These are phyloP conservation scores for carrot (Daucus carota) DNA, from an alignment of 129 eudicot species.

Conservation along the genomic window DNA sequence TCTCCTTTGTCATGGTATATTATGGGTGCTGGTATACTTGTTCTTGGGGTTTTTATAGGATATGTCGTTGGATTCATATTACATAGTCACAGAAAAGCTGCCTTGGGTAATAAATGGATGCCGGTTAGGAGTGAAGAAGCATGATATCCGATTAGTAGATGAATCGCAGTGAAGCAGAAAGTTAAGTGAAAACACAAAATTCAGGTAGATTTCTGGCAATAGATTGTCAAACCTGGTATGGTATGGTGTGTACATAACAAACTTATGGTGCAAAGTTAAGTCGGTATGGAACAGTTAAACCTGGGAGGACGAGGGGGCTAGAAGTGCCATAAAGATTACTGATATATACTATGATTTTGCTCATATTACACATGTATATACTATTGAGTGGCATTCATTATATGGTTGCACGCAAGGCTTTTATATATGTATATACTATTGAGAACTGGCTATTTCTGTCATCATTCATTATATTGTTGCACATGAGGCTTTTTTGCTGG, in stretches of 20 bases:
- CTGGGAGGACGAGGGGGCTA: background rate
- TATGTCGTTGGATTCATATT: conserved; percentile 64
- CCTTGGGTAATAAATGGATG: conserved; percentile 44
- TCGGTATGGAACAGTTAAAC: background rate
- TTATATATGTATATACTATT: background rate
- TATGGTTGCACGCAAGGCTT: background rate
- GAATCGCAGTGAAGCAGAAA: background rate
- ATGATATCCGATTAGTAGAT: conserved; percentile 3
- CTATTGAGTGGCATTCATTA: background rate
- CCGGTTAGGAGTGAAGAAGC: conserved; percentile 63
- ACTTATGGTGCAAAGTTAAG: background rate
- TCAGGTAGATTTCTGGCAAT: background rate
- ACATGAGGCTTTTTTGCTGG: background rate
- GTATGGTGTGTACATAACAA: background rate
- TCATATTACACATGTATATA: background rate
- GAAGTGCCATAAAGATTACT: background rate
- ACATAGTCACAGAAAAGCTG: conserved; percentile 35
- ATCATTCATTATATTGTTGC: too few relatives aligned
- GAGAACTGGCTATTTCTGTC: too few relatives aligned
- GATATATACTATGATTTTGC: background rate
- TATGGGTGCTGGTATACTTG: conserved; percentile 36
- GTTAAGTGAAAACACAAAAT: background rate
- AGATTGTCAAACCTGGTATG: background rate
- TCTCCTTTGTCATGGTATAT: conserved; percentile 41
- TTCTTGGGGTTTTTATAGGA: conserved; percentile 58